Evolutionary conservation across 805 yeast genomes (phyloP).

Genomic region (Starmerella davenportii): DNA sequence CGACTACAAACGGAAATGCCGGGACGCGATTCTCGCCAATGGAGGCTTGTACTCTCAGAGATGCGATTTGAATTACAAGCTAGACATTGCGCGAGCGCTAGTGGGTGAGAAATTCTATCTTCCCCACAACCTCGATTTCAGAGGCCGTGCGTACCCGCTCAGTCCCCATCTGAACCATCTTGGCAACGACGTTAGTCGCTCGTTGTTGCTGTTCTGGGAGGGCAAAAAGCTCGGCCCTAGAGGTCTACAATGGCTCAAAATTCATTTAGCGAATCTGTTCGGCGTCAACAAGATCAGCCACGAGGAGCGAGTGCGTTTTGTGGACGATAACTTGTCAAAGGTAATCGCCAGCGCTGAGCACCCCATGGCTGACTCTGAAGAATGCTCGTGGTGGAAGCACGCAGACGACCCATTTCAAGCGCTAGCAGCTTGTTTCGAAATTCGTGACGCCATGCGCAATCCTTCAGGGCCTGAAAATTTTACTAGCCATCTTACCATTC

Average conservation of each 20-base stretch:
- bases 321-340: conserved; percentile 30
- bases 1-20: conserved; percentile 49
- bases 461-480: conserved; percentile 31
- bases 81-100: conserved; percentile 89
- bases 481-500: conserved; percentile 38
- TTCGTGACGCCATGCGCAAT: conserved; percentile 31
- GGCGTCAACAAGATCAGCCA: conserved; percentile 41
- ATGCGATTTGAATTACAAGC: conserved; percentile 82
- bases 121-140: conserved; percentile 46
- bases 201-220: conserved; percentile 42
- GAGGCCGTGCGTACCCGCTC: conserved; percentile 50
- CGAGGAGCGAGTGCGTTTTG: conserved; percentile 33
- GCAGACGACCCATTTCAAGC: conserved; percentile 52
- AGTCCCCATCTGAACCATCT: conserved; percentile 47
- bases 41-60: conserved; percentile 64
- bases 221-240: conserved; percentile 34
- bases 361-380: conserved; percentile 25
- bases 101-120: conserved; percentile 43
- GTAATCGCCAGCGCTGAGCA: conserved; percentile 30
- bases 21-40: conserved; percentile 39
- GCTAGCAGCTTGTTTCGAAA: conserved; percentile 37
- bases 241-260: conserved; percentile 43
- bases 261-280: conserved; percentile 42
- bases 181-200: conserved; percentile 43
- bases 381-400: conserved; percentile 33